phyloP scores from a whole-genome alignment of 768 basidiomycete genomes.

The Scleroderma citrinum region DNA sequence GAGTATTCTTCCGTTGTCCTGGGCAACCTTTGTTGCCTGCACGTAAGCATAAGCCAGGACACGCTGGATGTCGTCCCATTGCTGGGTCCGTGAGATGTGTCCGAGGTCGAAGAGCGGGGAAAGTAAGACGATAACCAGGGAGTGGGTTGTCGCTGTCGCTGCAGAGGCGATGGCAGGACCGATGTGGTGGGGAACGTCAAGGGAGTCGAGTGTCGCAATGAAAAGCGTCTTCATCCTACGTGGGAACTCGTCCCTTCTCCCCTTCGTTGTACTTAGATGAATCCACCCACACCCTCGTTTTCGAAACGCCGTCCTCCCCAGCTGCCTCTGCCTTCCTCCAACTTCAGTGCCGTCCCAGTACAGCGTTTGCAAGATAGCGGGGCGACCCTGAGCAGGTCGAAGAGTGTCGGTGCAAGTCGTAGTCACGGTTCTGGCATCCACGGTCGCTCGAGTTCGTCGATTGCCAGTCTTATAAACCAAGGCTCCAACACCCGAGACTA shows the following conservation, averaged over 20 bases:
- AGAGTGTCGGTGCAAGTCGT: conserved; percentile 5
- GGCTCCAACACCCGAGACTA: conserved; percentile 10
- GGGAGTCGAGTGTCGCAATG: conserved; percentile 47
- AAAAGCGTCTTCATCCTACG: conserved; percentile 32
- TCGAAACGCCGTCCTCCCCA: conserved; percentile 9
- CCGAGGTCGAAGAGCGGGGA: conserved; percentile 49
- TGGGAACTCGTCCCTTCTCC: not conserved
- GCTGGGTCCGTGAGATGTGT: conserved; percentile 35
- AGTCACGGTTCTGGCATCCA: not conserved
- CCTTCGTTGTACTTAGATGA: not conserved
- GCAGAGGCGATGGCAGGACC: conserved; percentile 48
- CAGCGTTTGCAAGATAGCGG: conserved; percentile 10
- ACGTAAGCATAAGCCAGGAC: conserved; percentile 83
- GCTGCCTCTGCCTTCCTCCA: conserved; percentile 11
- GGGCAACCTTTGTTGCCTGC: conserved; percentile 72
- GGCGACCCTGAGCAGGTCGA: conserved; percentile 5
- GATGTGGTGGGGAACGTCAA: conserved; percentile 52
- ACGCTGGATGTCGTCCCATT: conserved; percentile 66
- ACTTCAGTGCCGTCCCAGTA: conserved; percentile 10
- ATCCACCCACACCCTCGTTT: conserved; percentile 9
- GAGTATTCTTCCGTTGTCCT: conserved; percentile 59
- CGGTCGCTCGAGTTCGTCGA: conserved; percentile 6
- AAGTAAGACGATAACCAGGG: conserved; percentile 60
- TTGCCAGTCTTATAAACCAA: conserved; percentile 12
- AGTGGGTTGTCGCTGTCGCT: conserved; percentile 34